Conservation (phyloP, 768 basidiomycete genomes). For the Leccinum rimulosum region DNA sequence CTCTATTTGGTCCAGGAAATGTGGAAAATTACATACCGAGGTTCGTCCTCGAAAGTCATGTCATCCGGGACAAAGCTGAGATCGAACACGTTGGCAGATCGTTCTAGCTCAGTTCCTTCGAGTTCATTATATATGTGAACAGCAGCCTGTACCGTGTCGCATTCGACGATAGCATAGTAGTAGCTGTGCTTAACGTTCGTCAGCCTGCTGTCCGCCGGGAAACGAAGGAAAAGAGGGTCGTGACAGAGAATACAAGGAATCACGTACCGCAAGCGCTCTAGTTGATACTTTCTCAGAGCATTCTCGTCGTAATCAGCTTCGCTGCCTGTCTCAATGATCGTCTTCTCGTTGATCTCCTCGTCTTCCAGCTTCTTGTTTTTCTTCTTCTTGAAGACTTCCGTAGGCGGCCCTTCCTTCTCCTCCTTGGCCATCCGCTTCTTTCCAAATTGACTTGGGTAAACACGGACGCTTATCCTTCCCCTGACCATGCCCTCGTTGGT, state of each 20-base stretch:
- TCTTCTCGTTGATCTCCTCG: conserved; percentile 63
- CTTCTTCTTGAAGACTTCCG: conserved; percentile 73
- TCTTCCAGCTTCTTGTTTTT: conserved; percentile 35
- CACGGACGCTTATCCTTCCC: conserved; percentile 74
- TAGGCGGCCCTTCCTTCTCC: conserved; percentile 87
- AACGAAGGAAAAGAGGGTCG: neutral
- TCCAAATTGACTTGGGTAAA: conserved; percentile 95
- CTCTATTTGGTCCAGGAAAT: neutral
- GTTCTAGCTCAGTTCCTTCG: conserved; percentile 93
- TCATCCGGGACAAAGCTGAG: conserved; percentile 90
- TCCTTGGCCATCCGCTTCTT: conserved; percentile 82
- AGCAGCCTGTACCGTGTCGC: conserved; percentile 75
- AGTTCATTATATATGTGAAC: conserved; percentile 80
- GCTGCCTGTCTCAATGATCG: conserved; percentile 54
- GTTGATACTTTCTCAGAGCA: conserved; percentile 84
- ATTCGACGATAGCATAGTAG: conserved; percentile 92
- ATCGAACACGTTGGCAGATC: conserved; percentile 95
- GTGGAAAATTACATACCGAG: conserved; percentile 45
- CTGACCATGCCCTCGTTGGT: conserved; percentile 36
- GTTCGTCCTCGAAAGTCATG: conserved; percentile 80
- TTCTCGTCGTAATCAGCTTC: conserved; percentile 86
- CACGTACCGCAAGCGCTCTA: conserved; percentile 80
- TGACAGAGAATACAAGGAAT: neutral
- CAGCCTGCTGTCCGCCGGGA: neutral
- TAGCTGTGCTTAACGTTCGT: conserved; percentile 53